These are phyloP conservation scores for Chaetoscypha palmicola DNA, from an alignment of 2,329 filamentous ascomycete genomes.

Conservation along the genomic window DNA sequence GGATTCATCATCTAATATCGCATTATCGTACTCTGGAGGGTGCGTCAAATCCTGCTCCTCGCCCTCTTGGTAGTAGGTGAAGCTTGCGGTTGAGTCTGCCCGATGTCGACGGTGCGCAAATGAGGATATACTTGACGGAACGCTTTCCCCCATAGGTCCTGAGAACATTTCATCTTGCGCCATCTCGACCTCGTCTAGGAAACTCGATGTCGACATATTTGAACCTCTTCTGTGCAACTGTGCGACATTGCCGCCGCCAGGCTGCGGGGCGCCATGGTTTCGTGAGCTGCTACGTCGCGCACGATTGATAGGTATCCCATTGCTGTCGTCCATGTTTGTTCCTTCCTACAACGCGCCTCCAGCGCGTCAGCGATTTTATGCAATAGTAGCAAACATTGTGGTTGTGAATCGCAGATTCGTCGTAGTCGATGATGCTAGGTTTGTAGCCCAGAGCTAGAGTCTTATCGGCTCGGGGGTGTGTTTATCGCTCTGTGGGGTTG, in stretches of 20 bases:
- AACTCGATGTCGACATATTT: slow-evolving; percentile 68
- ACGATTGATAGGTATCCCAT: slow-evolving; percentile 22
- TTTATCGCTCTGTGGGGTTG: not conserved
- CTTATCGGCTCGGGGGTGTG: not conserved
- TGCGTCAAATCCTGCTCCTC: slow-evolving; percentile 45
- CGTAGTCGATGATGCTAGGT: not conserved
- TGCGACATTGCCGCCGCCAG: slow-evolving; percentile 17
- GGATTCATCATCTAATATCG: slow-evolving; percentile 35
- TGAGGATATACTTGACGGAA: slow-evolving; percentile 89
- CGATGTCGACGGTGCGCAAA: slow-evolving; percentile 79
- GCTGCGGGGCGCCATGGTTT: slow-evolving; percentile 24
- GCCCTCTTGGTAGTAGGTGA: slow-evolving; percentile 79
- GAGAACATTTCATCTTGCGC: slow-evolving; percentile 94
- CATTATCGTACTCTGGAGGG: slow-evolving; percentile 33
- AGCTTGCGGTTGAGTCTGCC: slow-evolving; percentile 80
- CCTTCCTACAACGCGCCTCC: slow-evolving; percentile 7
- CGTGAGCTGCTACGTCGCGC: slow-evolving; percentile 29
- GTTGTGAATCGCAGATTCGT: not conserved
- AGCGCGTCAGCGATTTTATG: slow-evolving; percentile 5
- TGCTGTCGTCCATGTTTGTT: slow-evolving; percentile 23
- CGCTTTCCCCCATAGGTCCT: slow-evolving; percentile 87
- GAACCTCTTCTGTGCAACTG: slow-evolving; percentile 57
- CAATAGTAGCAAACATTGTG: not conserved
- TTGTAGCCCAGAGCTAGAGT: not conserved
- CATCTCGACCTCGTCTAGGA: slow-evolving; percentile 97